Base-by-base conservation (phyloP, 495 filamentous ascomycete species). In the Aspergillus heteromorphus region DNA sequence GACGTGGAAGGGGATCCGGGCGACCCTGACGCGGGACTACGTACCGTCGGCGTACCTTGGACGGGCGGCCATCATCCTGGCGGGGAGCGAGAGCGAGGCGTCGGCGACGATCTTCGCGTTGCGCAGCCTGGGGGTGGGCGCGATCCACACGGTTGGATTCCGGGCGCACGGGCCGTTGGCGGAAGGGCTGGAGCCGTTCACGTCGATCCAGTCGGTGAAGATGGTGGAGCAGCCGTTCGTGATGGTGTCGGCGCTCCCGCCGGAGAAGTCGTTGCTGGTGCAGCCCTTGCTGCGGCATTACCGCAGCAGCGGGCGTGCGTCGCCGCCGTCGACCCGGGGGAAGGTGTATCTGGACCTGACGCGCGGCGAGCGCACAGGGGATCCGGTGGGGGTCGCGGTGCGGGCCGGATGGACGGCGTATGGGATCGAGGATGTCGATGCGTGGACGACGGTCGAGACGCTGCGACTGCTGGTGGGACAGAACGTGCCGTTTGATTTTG, bases 401-500 rank as follows among this genome's bases (percentile, higher is more conserved):
- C 74, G 82, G 53, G 79, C 80, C 43, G 88, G 88, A 4, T 92
- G 88, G 79, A 87, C 84, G 31, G 85, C 86, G 9, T 92, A 92
- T 68, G 87, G 87, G 2, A 81, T 84, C 30, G 85, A 85, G 20
- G 88, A 92, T 61, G 86, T 90, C 25, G 85, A 81, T 62, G 87
- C 87, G 0, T 92, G 88, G 72, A 90, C 87, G 10, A 91, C 87
- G 17, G 88, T 90, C 14, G 87, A 91, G 68, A 92, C 86, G 30
- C 69, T 92, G 9, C 74, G 88, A 42, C 60, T 92, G 57, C 74
- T 93, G 8, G 87, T 92, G 8, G 88, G 89, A 14, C 85, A 91
- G 75, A 91, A 91, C 65, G 88, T 93, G 31, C 86, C 87, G 21
- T 91, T 89, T 73, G 89, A 89, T 69, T 93, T 93, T 73, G 88